phyloP scores from a whole-genome alignment of 768 basidiomycete species.

The Glaciozyma antarctica region DNA sequence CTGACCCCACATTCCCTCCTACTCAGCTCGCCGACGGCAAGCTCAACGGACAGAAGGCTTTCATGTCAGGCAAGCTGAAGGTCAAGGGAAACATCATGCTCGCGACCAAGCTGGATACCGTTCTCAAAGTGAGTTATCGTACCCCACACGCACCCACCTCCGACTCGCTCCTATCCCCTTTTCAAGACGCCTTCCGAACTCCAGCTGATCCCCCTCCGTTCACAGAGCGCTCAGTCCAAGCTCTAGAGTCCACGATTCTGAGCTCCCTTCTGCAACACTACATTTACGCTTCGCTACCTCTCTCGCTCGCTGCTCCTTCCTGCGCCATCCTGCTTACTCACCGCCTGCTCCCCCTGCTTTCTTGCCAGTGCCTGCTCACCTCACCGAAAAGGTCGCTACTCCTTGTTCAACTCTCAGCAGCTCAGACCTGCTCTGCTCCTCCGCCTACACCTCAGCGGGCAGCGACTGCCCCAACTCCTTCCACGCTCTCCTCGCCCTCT shows the following conservation, averaged over 20 bases:
- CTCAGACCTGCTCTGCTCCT: no score
- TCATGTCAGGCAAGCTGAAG: slow-evolving; percentile 91
- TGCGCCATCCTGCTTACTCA: no score
- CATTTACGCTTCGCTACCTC: background rate
- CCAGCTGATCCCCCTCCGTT: background rate
- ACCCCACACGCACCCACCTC: no score
- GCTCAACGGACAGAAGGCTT: slow-evolving; percentile 87
- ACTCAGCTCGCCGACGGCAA: slow-evolving; percentile 62
- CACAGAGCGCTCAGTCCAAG: slow-evolving; percentile 28
- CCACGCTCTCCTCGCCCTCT: no score
- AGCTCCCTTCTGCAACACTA: no score
- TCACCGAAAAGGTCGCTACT: no score
- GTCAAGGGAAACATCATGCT: slow-evolving; percentile 88
- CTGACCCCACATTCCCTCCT: slow-evolving; percentile 55
- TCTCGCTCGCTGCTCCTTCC: background rate
- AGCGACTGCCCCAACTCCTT: no score
- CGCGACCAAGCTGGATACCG: slow-evolving; percentile 74
- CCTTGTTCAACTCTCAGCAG: no score
- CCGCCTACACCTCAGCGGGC: no score
- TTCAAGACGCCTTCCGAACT: background rate
- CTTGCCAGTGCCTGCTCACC: no score
- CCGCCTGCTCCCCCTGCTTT: no score
- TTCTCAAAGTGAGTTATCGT: slow-evolving; percentile 59
- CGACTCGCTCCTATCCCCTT: background rate
- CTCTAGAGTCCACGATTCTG: background rate